A percentile compares a stretch with the other conserved stretches of the same genome.
phyloP scores from a whole-genome alignment of 352 stramenopile species.

The Discostella stelligera region DNA sequence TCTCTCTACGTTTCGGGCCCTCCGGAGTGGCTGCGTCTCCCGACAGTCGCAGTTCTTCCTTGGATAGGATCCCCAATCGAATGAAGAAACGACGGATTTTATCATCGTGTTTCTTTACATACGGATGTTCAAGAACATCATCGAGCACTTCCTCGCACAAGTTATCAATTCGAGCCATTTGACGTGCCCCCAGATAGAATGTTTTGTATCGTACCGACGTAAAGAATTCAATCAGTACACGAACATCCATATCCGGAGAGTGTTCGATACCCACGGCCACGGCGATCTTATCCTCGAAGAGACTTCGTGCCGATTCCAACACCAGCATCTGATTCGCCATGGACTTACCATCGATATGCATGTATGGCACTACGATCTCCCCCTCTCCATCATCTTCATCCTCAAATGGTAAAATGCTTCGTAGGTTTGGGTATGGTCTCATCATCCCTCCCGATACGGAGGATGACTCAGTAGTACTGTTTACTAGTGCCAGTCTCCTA shows the following conservation, averaged over 20 bases:
- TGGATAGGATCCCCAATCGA: conserved; percentile 27
- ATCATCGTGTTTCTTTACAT: conserved; percentile 17
- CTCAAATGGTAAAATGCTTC: conserved; percentile 44
- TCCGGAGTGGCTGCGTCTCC: conserved; percentile 11
- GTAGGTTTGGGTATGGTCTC: conserved; percentile 35
- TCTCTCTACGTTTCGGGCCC: conserved; percentile 32
- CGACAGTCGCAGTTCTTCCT: conserved; percentile 40
- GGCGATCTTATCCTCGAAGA: conserved; percentile 46
- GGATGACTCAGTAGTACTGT: conserved; percentile 9
- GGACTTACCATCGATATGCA: conserved; percentile 54
- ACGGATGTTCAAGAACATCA: conserved; percentile 56
- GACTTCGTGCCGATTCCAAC: conserved; percentile 34
- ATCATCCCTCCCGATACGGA: conserved; percentile 23
- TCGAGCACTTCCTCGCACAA: conserved; percentile 57
- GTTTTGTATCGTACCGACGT: conserved; percentile 55
- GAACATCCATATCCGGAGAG: conserved; percentile 50
- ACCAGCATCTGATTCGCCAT: conserved; percentile 48
- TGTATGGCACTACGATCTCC: conserved; percentile 53
- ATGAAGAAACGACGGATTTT: conserved; percentile 38
- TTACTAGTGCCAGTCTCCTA: conserved; percentile 9
- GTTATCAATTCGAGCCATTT: conserved; percentile 57
- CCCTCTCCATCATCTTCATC: conserved; percentile 53
- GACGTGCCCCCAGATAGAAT: conserved; percentile 52
- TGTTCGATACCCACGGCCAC: conserved; percentile 56
- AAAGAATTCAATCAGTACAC: conserved; percentile 56